phyloP scores from a whole-genome alignment of 345 rosid species.

The Erysimum cheiranthoides region DNA sequence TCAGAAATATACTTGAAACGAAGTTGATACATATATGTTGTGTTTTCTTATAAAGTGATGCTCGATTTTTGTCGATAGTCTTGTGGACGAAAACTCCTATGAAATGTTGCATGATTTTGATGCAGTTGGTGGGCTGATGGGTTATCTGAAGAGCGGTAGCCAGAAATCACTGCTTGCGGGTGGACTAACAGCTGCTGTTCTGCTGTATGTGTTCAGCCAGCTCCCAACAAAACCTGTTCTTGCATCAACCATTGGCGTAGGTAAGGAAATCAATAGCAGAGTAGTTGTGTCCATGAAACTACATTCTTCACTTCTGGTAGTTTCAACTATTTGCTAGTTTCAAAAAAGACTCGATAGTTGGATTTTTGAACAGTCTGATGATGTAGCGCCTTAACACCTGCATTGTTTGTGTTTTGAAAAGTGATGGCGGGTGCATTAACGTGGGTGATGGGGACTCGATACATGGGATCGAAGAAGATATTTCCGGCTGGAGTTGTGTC shows the following conservation, averaged over 20 bases:
- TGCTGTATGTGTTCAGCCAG: conserved; percentile 68
- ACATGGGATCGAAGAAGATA: conserved; percentile 77
- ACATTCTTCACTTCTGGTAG: neutral
- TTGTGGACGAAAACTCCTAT: neutral
- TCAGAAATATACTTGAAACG: neutral
- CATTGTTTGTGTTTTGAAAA: conserved; percentile 39
- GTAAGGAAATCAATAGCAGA: conserved; percentile 50
- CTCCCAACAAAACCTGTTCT: conserved; percentile 78
- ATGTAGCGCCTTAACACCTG: neutral
- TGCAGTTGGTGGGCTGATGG: conserved; percentile 90
- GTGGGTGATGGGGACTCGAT: conserved; percentile 86
- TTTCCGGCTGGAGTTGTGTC: conserved; percentile 97
- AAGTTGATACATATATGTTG: neutral
- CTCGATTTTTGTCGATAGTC: neutral
- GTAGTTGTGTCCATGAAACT: neutral
- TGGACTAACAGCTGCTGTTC: conserved; percentile 70
- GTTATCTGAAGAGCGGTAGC: conserved; percentile 89
- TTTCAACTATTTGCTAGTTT: neutral
- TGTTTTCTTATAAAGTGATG: neutral
- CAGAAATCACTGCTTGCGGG: conserved; percentile 88
- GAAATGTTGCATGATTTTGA: neutral
- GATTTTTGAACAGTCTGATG: neutral
- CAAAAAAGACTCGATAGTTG: neutral
- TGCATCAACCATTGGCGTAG: conserved; percentile 87
- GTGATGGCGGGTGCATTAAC: conserved; percentile 76